Evolutionary conservation across 306 rosid species (phyloP).

Genomic region (Trifolium pratense): DNA sequence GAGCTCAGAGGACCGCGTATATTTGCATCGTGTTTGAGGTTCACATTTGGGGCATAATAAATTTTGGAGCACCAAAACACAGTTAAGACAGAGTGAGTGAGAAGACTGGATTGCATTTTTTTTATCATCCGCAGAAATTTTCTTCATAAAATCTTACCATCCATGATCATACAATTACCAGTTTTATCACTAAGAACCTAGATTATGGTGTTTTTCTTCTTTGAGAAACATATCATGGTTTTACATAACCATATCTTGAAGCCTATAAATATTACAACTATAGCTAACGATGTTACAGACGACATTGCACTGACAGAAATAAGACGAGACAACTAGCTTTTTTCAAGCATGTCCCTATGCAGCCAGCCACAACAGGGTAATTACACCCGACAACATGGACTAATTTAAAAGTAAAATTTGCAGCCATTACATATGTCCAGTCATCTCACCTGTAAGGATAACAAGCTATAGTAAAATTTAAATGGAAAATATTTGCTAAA

Average conservation of each 20-base stretch:
- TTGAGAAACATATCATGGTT: background rate
- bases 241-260: conserved; percentile 17
- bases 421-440: conserved; percentile 43
- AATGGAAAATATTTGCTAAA: conserved; percentile 19
- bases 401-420: conserved; percentile 21
- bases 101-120: too few relatives aligned
- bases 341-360: conserved; percentile 6
- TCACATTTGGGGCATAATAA: too few relatives aligned
- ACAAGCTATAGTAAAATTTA: conserved; percentile 32
- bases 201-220: background rate
- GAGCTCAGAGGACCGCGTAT: too few relatives aligned
- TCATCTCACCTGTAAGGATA: conserved; percentile 61
- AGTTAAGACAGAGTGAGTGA: too few relatives aligned
- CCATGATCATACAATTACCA: too few relatives aligned
- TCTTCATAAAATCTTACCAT: too few relatives aligned
- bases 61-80: too few relatives aligned
- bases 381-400: conserved; percentile 17
- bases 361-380: conserved; percentile 1
- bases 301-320: conserved; percentile 3
- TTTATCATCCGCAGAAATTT: too few relatives aligned
- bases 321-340: background rate
- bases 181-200: background rate
- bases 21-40: too few relatives aligned
- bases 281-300: conserved; percentile 9
- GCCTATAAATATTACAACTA: conserved; percentile 7